phyloP scores from a whole-genome alignment of 345 rosid genomes.

The Hypericum perforatum region DNA sequence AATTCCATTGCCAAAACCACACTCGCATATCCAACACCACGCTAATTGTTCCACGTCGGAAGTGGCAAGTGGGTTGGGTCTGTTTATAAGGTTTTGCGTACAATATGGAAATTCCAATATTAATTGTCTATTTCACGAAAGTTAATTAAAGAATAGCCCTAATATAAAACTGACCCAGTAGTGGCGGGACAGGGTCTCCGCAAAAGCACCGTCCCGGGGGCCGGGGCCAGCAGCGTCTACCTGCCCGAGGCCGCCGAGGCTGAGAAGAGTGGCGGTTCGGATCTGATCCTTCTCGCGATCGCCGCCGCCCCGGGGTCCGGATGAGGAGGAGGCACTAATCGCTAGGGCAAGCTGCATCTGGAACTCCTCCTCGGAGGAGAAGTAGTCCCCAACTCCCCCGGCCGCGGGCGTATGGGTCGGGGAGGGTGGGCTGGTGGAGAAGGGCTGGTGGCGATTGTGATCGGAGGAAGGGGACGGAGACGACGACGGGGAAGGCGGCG shows the following conservation, averaged over 20 bases:
- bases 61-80: too few species aligned
- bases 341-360: slow-evolving; percentile 95
- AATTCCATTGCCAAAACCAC: too few species aligned
- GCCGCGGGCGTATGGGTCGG: slow-evolving; percentile 16
- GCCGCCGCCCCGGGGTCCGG: slow-evolving; percentile 35
- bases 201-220: slow-evolving; percentile 33
- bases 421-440: slow-evolving; percentile 17
- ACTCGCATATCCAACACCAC: too few species aligned
- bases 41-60: too few species aligned
- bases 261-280: slow-evolving; percentile 67
- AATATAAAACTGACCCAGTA: slow-evolving; percentile 66
- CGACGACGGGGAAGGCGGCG: slow-evolving; percentile 25
- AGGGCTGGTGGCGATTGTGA: slow-evolving; percentile 22
- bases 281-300: slow-evolving; percentile 87
- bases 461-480: slow-evolving; percentile 31
- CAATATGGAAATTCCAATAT: too few species aligned
- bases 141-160: slow-evolving; percentile 9
- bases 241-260: slow-evolving; percentile 37
- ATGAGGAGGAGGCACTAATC: slow-evolving; percentile 71
- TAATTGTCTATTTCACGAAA: slow-evolving; percentile 15
- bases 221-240: too few species aligned
- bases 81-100: too few species aligned
- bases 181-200: slow-evolving; percentile 70
- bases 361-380: slow-evolving; percentile 86
- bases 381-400: slow-evolving; percentile 36